phyloP scores from a whole-genome alignment of 345 rosid species.

The Eutrema yunnanense region DNA sequence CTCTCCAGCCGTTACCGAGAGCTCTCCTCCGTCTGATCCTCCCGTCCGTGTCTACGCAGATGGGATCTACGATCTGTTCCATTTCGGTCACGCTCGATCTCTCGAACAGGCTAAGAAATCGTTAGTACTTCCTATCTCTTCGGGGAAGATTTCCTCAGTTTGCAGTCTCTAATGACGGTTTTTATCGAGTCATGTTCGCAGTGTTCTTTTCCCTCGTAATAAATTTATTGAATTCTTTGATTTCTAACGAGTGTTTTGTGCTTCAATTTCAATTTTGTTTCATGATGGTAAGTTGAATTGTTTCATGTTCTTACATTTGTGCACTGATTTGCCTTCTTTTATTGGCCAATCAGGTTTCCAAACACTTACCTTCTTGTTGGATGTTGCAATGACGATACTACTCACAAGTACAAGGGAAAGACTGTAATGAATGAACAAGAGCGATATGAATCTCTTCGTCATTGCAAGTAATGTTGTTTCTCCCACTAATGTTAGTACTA shows the following conservation, averaged over 20 bases:
- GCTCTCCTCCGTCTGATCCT: conserved; percentile 3
- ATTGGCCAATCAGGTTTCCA: conserved; percentile 38
- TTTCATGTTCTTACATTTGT: neutral
- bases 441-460: conserved; percentile 59
- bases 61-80: conserved; percentile 63
- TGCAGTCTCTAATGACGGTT: neutral
- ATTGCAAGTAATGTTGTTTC: conserved; percentile 38
- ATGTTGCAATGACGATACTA: conserved; percentile 54
- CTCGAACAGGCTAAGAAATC: conserved; percentile 61
- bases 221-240: too few species aligned
- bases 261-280: too few species aligned
- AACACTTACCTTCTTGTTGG: conserved; percentile 57
- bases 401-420: conserved; percentile 54
- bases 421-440: conserved; percentile 59
- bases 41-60: conserved; percentile 56
- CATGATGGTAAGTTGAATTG: neutral
- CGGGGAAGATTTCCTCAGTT: neutral
- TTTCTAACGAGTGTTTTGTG: neutral
- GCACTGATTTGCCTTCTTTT: neutral
- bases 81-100: conserved; percentile 59
- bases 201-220: too few species aligned
- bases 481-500: neutral
- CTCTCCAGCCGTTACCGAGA: neutral
- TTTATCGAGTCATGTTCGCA: neutral
- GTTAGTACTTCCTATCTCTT: conserved; percentile 16